Base-by-base conservation (phyloP, 2,329 filamentous ascomycete genomes). In the Fusarium buharicum region DNA sequence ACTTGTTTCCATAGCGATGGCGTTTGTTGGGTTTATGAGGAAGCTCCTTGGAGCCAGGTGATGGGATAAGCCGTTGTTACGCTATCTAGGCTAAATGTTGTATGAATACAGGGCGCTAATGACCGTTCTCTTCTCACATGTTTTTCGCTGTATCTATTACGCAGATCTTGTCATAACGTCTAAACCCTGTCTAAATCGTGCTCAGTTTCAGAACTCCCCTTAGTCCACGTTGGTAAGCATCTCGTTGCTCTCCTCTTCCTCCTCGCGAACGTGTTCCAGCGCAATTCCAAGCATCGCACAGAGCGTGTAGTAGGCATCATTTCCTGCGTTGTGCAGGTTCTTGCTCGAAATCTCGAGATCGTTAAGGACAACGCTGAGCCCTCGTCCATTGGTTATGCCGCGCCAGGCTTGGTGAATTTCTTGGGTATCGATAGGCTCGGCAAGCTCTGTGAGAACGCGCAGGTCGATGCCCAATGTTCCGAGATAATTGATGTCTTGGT, bases 251-350 rank as follows among this genome's bases (percentile, higher is more conserved):
- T 61, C 55, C 17, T 59, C 59, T 34, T 68, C 64, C 28, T 66
- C 52, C 50, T 70, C 64, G 28, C 65, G 56, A 9, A 52, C 33
- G 13, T 67, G 55, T 50, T 71, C 69, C 17, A 76, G 33, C 2
- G 73, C 74, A 16, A 78, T 59, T 0, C 71, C 85, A 7, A 97
- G 74, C 81, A 95, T 84, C 8, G 87, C 89, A 59, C 89, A 87
- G 61, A 96, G 76, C 0, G 92, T 94, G 72, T 90, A 95, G 2
- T 87, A 84, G 0, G 93, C 92, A 72, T 97, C 93, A 64, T 97
- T 97, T 2, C 93, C 88, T 0, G 89, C 93, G 70, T 96, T 96
- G 75, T 97, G 93, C n/a, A 94, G 79, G 66, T 90, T 81, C 74
- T 80, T 84, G 37, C 81, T 84, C 0, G 77, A 68, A 9, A 96